Evolutionary conservation across 2,329 filamentous ascomycete genomes (phyloP).

Genomic region (Xenosphaeropsis pyriputrescens): DNA sequence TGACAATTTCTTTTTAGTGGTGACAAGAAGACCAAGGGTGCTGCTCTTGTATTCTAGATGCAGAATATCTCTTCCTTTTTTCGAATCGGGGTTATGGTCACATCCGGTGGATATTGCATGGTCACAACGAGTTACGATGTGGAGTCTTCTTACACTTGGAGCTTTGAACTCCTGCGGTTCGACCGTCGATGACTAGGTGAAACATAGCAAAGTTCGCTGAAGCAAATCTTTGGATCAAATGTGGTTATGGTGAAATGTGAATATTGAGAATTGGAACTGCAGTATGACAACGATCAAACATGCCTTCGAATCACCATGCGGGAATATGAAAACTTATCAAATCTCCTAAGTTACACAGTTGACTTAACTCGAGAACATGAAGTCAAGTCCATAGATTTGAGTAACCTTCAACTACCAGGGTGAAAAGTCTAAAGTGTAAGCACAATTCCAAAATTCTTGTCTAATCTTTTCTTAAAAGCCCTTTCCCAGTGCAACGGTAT

Average conservation of each 20-base stretch:
- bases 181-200: constrained; percentile 4
- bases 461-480: constrained; percentile 31
- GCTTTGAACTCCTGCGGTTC: no score
- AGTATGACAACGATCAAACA: no score
- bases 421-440: no score
- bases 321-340: no score
- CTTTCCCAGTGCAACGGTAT: constrained; percentile 48
- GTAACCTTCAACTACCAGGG: no score
- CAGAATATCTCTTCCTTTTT: constrained; percentile 18
- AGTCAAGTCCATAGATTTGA: no score
- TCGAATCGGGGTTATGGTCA: not conserved
- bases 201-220: constrained; percentile 18
- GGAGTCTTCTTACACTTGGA: constrained; percentile 4
- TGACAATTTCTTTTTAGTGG: constrained; percentile 43
- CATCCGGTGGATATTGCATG: constrained; percentile 12
- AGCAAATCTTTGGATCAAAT: constrained; percentile 2
- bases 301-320: no score
- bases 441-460: no score
- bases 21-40: constrained; percentile 99
- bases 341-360: no score
- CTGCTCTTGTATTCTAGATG: constrained; percentile 96
- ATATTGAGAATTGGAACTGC: no score
- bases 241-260: not conserved
- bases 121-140: constrained; percentile 11
- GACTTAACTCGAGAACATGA: no score